Conservation (phyloP, 441 rosid genomes). For the Pelargonium cotyledonis region DNA sequence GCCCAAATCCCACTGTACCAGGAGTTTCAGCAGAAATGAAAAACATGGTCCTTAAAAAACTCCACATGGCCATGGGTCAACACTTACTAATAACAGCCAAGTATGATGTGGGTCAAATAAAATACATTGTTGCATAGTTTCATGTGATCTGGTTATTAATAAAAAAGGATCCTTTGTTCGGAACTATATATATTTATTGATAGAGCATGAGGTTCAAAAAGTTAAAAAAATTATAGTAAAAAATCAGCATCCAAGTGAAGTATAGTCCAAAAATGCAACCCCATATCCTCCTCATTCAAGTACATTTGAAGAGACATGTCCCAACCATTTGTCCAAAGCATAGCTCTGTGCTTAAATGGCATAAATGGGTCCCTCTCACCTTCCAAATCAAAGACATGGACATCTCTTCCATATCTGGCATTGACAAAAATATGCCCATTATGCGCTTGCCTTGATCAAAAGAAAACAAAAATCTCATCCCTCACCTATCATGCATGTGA, state of each 20-base stretch:
- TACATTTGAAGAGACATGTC: slow-evolving; percentile 4
- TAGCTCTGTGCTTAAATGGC: neutral
- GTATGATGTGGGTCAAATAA: neutral
- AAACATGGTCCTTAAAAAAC: neutral
- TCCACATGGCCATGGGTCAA: neutral
- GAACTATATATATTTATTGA: neutral
- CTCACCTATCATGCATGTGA: slow-evolving; percentile 3
- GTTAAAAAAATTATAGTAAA: neutral
- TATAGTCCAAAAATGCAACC: neutral
- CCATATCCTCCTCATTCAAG: neutral
- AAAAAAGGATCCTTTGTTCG: neutral
- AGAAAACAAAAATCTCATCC: slow-evolving; percentile 4
- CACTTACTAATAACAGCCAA: neutral
- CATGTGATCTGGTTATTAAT: neutral
- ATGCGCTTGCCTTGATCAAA: slow-evolving; percentile 2
- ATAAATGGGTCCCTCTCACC: slow-evolving; percentile 6
- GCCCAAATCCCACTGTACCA: neutral
- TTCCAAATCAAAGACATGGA: neutral
- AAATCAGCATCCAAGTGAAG: neutral
- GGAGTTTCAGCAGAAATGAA: neutral
- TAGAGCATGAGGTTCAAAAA: neutral
- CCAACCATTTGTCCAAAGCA: slow-evolving; percentile 4
- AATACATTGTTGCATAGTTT: neutral
- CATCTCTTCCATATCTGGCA: neutral
- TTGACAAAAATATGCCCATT: neutral